Conservation (phyloP, 179 eudicot genomes). For the Silene coronaria region DNA sequence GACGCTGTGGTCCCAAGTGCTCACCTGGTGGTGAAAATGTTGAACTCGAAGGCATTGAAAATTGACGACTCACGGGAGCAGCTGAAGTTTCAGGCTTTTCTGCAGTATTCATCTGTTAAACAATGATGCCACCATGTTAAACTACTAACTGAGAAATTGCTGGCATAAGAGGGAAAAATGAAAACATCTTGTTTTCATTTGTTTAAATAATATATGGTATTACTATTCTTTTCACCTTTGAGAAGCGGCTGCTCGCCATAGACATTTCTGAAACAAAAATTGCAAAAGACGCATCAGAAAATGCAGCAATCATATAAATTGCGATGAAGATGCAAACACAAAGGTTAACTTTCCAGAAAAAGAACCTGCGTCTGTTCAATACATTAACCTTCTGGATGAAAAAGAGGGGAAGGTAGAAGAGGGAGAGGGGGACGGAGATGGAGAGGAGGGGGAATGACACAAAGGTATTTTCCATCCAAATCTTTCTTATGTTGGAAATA, state of each 20-base stretch:
- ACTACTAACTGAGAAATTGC: neutral
- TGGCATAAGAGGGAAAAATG: neutral
- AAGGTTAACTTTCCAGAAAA: neutral
- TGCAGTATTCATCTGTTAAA: constrained; percentile 25
- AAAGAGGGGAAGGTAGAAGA: neutral
- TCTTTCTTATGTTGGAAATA: neutral
- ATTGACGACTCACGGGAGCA: constrained; percentile 23
- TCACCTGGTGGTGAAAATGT: constrained; percentile 33
- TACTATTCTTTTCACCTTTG: constrained; percentile 27
- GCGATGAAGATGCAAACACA: neutral
- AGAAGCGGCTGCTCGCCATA: constrained; percentile 28
- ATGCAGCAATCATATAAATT: neutral
- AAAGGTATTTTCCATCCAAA: neutral
- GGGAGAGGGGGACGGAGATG: neutral
- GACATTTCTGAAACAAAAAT: constrained; percentile 35
- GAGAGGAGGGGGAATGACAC: neutral
- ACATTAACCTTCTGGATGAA: neutral
- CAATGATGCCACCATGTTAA: neutral
- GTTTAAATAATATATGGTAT: neutral
- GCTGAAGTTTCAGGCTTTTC: constrained; percentile 30
- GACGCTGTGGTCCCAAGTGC: constrained; percentile 24
- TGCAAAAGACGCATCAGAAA: constrained; percentile 19
- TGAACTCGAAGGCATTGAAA: constrained; percentile 38
- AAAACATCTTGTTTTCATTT: neutral
- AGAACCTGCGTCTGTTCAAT: neutral